A percentile compares a stretch with the other conserved stretches of the same genome.
Conservation (phyloP, 331 rosid genomes). For the Telfairia occidentalis region DNA sequence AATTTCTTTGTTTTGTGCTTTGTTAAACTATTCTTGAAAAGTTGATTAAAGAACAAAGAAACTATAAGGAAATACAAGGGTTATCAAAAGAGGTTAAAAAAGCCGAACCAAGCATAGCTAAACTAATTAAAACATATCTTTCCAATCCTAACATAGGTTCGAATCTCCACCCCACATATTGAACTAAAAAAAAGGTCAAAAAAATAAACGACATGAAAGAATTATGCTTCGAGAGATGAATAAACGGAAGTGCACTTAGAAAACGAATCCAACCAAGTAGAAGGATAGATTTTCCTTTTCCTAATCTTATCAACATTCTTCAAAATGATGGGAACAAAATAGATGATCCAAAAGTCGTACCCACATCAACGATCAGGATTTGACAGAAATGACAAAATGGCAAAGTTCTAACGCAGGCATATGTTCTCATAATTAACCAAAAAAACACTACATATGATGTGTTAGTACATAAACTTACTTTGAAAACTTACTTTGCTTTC, state of each 20-base stretch:
- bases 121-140: too few species aligned
- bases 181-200: too few species aligned
- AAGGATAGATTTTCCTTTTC: not conserved
- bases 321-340: not conserved
- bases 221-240: not conserved
- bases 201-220: not conserved
- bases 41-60: too few species aligned
- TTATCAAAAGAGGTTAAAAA: too few species aligned
- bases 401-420: not conserved
- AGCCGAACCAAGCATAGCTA: too few species aligned
- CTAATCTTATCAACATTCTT: not conserved
- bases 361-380: not conserved
- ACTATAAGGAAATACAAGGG: too few species aligned
- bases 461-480: slow-evolving; percentile 21
- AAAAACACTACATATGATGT: not conserved
- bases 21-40: too few species aligned
- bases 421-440: not conserved
- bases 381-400: not conserved
- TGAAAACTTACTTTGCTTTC: slow-evolving; percentile 38
- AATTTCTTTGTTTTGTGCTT: too few species aligned
- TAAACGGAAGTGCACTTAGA: not conserved
- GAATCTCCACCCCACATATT: too few species aligned
- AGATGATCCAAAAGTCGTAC: not conserved
- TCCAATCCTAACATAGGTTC: too few species aligned
- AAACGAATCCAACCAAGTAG: not conserved